phyloP scores from a whole-genome alignment of 352 stramenopile species.

The Peronospora tabacina region DNA sequence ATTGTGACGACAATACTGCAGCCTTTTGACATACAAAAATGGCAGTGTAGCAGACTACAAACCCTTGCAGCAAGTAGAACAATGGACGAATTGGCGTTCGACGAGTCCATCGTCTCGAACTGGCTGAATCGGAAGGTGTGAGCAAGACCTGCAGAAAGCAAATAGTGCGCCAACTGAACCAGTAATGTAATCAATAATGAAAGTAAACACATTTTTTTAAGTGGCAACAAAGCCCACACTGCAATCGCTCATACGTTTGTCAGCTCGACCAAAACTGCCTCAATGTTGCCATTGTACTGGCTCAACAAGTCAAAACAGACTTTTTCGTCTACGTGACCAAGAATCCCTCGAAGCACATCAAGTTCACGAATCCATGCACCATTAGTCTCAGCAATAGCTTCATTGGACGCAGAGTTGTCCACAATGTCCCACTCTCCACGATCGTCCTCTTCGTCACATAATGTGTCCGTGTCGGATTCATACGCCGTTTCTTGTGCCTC shows the following conservation, averaged over 20 bases:
- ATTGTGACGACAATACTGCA: no score
- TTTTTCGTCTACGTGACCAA: constrained; percentile 41
- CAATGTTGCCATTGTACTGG: constrained; percentile 49
- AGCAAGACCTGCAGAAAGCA: no score
- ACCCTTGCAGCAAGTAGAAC: no score
- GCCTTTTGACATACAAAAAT: no score
- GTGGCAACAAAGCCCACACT: constrained; percentile 7
- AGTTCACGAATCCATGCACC: constrained; percentile 39
- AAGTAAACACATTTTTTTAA: constrained; percentile 20
- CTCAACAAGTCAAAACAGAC: constrained; percentile 42
- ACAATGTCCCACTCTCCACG: constrained; percentile 45
- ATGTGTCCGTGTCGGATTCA: constrained; percentile 58
- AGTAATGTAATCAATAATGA: constrained; percentile 7
- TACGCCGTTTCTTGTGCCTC: constrained; percentile 19
- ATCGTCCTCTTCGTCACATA: constrained; percentile 49
- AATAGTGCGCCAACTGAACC: no score
- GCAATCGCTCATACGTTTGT: constrained; percentile 43
- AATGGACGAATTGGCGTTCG: no score
- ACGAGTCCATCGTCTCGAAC: no score
- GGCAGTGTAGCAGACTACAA: no score
- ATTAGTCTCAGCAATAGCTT: constrained; percentile 29
- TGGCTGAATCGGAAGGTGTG: no score
- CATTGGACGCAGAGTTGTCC: constrained; percentile 16
- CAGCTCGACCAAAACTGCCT: constrained; percentile 51
- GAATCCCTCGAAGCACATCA: constrained; percentile 38